Conservation (phyloP, 331 rosid genomes). For the Pyrus hybrid region DNA sequence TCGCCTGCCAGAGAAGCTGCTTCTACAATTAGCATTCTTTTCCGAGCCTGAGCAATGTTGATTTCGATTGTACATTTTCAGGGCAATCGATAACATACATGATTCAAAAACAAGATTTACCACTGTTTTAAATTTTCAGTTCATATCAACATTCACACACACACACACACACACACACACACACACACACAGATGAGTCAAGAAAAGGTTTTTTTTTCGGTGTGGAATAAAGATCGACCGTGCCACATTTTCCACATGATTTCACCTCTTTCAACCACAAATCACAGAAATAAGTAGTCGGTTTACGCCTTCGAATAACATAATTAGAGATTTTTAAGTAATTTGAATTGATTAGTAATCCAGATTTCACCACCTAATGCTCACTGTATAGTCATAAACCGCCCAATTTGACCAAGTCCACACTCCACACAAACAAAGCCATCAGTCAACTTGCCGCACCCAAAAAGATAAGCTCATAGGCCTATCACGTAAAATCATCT, state of each 20-base stretch:
- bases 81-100: neutral
- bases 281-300: neutral
- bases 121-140: neutral
- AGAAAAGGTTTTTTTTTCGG: neutral
- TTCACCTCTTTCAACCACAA: neutral
- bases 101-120: neutral
- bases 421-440: neutral
- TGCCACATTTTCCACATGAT: no score
- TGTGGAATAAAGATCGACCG: neutral
- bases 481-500: neutral
- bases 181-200: neutral
- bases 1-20: neutral
- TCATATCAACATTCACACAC: no score
- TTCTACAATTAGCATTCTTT: neutral
- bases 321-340: neutral
- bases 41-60: neutral
- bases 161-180: no score
- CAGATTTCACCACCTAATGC: neutral
- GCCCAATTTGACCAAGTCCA: constrained; percentile 12
- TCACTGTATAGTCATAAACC: neutral
- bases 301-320: neutral
- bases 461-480: neutral
- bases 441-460: neutral
- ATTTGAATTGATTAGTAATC: neutral
- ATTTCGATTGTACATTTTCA: neutral